A percentile compares a stretch with the other conserved stretches of the same genome.
phyloP scores from a whole-genome alignment of 495 filamentous ascomycete genomes.

The Antarctomyces pellizariae region DNA sequence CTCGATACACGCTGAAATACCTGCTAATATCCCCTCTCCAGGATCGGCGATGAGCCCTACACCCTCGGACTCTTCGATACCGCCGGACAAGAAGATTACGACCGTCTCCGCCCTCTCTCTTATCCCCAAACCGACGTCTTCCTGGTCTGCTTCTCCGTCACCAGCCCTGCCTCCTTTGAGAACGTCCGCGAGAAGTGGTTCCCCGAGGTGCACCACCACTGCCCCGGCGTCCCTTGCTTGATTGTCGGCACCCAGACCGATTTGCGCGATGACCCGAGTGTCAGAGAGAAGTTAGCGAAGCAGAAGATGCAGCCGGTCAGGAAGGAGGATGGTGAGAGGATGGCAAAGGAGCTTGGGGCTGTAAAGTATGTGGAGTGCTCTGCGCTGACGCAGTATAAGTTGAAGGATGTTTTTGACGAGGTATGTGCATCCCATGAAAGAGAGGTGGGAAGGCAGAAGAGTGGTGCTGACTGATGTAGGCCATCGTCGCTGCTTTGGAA shows the following conservation, averaged over 20 bases:
- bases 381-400: conserved; percentile 88
- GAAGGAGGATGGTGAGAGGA: conserved; percentile 79
- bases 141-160: conserved; percentile 95
- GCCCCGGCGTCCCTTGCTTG: conserved; percentile 88
- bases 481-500: conserved; percentile 74
- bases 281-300: conserved; percentile 76
- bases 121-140: conserved; percentile 99
- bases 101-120: conserved; percentile 83
- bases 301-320: conserved; percentile 86
- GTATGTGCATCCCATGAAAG: conserved; percentile 24
- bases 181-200: conserved; percentile 99
- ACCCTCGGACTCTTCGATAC: conserved; percentile 96
- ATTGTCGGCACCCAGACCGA: conserved; percentile 97
- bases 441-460: not conserved
- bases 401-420: conserved; percentile 99
- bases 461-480: conserved; percentile 21
- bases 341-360: conserved; percentile 88
- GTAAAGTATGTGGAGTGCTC: conserved; percentile 99
- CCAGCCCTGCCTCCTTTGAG: conserved; percentile 95
- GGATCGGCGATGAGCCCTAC: conserved; percentile 98
- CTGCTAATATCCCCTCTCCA: conserved; percentile 16
- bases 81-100: conserved; percentile 97
- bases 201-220: conserved; percentile 95
- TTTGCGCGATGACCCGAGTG: conserved; percentile 72
- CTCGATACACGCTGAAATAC: not conserved